These are phyloP conservation scores for Sclerotinia sclerotiorum DNA, from an alignment of 2,329 filamentous ascomycete genomes.

Conservation along the genomic window DNA sequence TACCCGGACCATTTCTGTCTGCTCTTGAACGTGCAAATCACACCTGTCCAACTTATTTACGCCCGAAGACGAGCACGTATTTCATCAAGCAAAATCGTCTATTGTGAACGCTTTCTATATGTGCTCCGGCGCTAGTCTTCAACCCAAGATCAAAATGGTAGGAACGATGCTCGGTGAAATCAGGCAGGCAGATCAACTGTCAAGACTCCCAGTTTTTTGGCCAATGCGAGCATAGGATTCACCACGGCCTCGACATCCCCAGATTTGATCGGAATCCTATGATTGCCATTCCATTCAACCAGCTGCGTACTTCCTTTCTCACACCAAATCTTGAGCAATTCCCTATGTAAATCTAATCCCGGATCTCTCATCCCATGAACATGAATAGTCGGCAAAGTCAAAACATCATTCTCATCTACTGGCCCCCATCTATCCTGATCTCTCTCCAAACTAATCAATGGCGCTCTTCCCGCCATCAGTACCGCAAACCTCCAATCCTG, in stretches of 20 bases:
- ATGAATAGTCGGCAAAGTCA: conserved; percentile 63
- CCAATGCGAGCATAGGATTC: conserved; percentile 44
- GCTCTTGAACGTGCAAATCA: neutral
- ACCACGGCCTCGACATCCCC: conserved; percentile 61
- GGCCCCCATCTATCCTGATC: conserved; percentile 36
- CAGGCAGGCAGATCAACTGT: conserved; percentile 9
- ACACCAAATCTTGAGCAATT: conserved; percentile 60
- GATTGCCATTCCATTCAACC: conserved; percentile 72
- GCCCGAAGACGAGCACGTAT: neutral
- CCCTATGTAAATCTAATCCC: conserved; percentile 58
- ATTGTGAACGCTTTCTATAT: neutral
- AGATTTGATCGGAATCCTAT: conserved; percentile 68
- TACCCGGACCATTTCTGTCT: neutral
- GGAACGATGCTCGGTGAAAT: neutral
- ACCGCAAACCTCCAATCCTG: conserved; percentile 58
- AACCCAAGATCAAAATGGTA: neutral
- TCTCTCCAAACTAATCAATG: conserved; percentile 52
- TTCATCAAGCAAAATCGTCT: neutral
- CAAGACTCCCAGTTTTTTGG: conserved; percentile 14
- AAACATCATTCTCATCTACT: conserved; percentile 43
- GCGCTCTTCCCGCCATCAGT: conserved; percentile 60
- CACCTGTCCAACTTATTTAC: neutral
- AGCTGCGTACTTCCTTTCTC: conserved; percentile 53
- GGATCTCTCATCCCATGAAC: conserved; percentile 64
- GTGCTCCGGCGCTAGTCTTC: neutral